Percentiles rank a stretch among this genome's conserved stretches.
These are phyloP conservation scores for Salix exigua DNA, from an alignment of 345 rosid genomes.

Conservation along the genomic window DNA sequence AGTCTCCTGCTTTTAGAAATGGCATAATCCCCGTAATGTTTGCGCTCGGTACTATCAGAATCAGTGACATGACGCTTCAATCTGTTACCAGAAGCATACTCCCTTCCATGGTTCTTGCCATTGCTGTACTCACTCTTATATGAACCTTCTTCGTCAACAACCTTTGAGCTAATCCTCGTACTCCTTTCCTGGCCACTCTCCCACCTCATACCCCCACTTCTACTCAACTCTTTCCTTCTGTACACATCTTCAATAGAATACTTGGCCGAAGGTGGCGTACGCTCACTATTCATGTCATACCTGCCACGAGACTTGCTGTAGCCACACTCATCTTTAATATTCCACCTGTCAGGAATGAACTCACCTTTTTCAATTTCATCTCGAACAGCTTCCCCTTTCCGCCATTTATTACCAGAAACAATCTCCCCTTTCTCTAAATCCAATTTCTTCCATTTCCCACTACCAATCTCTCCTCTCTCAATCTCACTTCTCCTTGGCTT, in stretches of 20 bases:
- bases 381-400: conserved; percentile 24
- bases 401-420: conserved; percentile 12
- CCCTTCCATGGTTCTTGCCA: conserved; percentile 62
- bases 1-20: conserved; percentile 73
- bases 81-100: conserved; percentile 53
- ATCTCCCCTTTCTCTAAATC: conserved; percentile 36
- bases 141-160: conserved; percentile 57
- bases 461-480: conserved; percentile 47
- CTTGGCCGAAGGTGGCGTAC: conserved; percentile 59
- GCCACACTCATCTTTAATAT: conserved; percentile 53
- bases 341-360: conserved; percentile 88
- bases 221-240: conserved; percentile 60
- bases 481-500: conserved; percentile 40
- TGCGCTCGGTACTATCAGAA: conserved; percentile 62
- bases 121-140: conserved; percentile 58
- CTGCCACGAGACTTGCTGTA: conserved; percentile 48
- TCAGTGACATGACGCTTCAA: conserved; percentile 74
- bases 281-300: conserved; percentile 54
- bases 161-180: conserved; percentile 67
- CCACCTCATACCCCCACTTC: conserved; percentile 47
- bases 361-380: conserved; percentile 89
- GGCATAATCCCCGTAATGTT: conserved; percentile 54
- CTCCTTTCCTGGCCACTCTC: conserved; percentile 58
- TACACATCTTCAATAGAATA: conserved; percentile 47
- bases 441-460: conserved; percentile 49